Conservation (phyloP, 495 filamentous ascomycete genomes). For the Parachaetomium inaequale region DNA sequence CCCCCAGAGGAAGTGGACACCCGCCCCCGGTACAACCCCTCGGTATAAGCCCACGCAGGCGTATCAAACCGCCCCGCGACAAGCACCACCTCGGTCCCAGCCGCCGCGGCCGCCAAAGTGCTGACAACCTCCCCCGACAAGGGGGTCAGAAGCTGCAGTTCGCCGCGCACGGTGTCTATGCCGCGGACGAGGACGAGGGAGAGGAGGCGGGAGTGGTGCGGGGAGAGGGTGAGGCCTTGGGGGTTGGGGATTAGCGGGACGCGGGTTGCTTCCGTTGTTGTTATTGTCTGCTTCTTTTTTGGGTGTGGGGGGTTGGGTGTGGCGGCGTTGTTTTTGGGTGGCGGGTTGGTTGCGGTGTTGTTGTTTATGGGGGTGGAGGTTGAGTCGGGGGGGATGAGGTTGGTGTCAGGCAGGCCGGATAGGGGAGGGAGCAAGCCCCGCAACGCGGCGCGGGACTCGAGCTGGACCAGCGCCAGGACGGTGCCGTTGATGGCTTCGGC, state of each 20-base stretch:
- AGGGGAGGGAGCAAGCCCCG: constrained; percentile 15
- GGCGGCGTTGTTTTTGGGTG: not conserved
- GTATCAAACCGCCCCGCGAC: constrained; percentile 56
- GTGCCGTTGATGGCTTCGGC: constrained; percentile 46
- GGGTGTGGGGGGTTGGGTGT: not conserved
- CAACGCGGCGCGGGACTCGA: constrained; percentile 37
- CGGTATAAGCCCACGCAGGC: constrained; percentile 57
- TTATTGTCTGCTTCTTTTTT: not conserved
- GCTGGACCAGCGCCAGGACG: constrained; percentile 39
- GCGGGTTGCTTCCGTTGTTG: not conserved
- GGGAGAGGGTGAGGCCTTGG: constrained; percentile 41
- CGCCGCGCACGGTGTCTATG: constrained; percentile 43
- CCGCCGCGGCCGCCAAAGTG: not conserved
- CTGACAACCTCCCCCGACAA: not conserved
- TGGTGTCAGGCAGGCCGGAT: not conserved
- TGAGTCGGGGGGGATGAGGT: not conserved
- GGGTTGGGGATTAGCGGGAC: constrained; percentile 42
- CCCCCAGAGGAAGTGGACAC: no score
- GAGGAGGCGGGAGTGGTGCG: constrained; percentile 42
- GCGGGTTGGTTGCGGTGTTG: not conserved
- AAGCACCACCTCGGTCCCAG: constrained; percentile 46
- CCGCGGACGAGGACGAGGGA: constrained; percentile 54
- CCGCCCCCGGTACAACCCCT: constrained; percentile 40
- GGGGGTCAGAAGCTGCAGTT: constrained; percentile 54
- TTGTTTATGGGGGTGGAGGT: not conserved